These are phyloP conservation scores for Talaromyces verruculosus DNA, from an alignment of 2,329 filamentous ascomycete species.

Conservation along the genomic window DNA sequence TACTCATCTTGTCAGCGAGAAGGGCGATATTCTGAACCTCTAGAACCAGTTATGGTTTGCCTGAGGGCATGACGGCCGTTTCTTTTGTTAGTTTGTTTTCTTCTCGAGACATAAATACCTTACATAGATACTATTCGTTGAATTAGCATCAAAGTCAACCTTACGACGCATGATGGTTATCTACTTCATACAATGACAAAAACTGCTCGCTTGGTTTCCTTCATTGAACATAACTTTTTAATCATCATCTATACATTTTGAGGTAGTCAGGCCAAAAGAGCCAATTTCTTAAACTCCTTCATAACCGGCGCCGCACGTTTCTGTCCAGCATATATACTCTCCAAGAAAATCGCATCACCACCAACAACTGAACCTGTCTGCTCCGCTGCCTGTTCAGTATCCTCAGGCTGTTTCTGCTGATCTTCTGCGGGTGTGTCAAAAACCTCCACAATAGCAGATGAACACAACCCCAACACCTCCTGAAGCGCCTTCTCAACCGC, in stretches of 20 bases:
- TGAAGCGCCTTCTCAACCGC: slow-evolving; percentile 72
- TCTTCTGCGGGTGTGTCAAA: slow-evolving; percentile 50
- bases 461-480: slow-evolving; percentile 72
- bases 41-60: not conserved
- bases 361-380: slow-evolving; percentile 24
- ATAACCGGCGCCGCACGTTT: slow-evolving; percentile 51
- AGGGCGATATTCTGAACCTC: slow-evolving; percentile 52
- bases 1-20: slow-evolving; percentile 70
- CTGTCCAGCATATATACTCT: slow-evolving; percentile 41
- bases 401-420: slow-evolving; percentile 24
- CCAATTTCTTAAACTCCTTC: slow-evolving; percentile 47
- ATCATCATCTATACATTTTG: not conserved
- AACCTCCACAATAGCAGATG: slow-evolving; percentile 66
- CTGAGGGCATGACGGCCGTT: not conserved
- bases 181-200: not conserved
- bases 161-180: not conserved
- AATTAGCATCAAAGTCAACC: not conserved
- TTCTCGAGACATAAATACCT: not conserved
- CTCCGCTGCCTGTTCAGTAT: slow-evolving; percentile 19
- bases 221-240: slow-evolving; percentile 6
- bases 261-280: slow-evolving; percentile 35
- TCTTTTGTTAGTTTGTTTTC: not conserved
- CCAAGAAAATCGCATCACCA: slow-evolving; percentile 40
- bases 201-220: not conserved
- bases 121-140: not conserved